Base-by-base conservation (phyloP, 225 moss, liverwort and hornwort species). In the Sphagnum tenellum region DNA sequence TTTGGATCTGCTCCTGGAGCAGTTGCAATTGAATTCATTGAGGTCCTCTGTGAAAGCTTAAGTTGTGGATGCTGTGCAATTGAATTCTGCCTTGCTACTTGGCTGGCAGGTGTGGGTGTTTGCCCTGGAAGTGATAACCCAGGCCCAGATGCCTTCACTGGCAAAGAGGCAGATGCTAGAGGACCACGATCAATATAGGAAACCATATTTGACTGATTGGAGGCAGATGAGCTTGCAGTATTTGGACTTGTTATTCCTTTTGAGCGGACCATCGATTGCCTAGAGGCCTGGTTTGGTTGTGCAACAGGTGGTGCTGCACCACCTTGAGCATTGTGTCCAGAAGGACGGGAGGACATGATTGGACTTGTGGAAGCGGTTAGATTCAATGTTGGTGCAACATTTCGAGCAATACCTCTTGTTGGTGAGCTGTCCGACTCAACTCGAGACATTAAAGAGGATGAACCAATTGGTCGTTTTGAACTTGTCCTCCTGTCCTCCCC, bases 401-500 rank as follows among this genome's bases (percentile, higher is more conserved):
- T 86, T 50, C 82, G 75, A 57, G 70, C 8, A 29, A 29, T 29
- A 29, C 29, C 29, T 29, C 29, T 29, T 29, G 29, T 29, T 29
- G 29, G 0, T 47, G 71, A 10, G 56, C 69, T 60, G 14, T 89
- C 95, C 73, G 71, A 13, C n/a, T 92, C 52, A 52, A 9, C 88
- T 50, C 81, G 74, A 0, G 77, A 66, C 60, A 73, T 7, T 47
- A 65, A 48, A 48, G 76, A 79, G 2, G 76, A 65, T n/a, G 76
- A 74, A 7, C 80, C 70, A n/a, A 66, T 53, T 47, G 72, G 51
- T 45, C 86, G 79, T 68, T 86, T 91, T 1, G 75, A 59, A 67
- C 69, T 69, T 62, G 64, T 45, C 76, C 87, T 94, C 5, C 85
- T 74, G 1, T 90, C 90, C 54, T 94, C 93, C 54, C 54, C 67